Evolutionary conservation across 129 eudicot genomes (phyloP), one percentile per base, ranked within the genome.

Genomic region (Lonicera japonica): DNA sequence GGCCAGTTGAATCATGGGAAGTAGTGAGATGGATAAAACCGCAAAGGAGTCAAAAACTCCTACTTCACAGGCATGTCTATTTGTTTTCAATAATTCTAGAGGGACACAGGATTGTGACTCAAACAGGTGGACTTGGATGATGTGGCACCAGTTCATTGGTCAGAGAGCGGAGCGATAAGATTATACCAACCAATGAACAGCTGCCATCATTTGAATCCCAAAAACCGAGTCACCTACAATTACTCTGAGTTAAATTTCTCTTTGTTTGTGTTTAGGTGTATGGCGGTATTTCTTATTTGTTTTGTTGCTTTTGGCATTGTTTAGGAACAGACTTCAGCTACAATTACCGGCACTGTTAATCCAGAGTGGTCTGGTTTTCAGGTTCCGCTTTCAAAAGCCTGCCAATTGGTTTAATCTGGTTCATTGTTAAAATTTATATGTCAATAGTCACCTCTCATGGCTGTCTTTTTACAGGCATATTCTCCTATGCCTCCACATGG

Each of bases 401-500:
- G 21, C 10, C 21, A 46, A 25, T 66, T 62, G 56, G 54, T 65
- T 17, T 8, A n/a, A 14, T 41, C 10, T n/a, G 39, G 5, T n/a
- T 21, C 40, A 6, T 21, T 25, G 0, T 46, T 11, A 21, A 56
- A 3, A 10, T 38, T 50, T 23, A 41, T 8, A 43, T 51, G 56
- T 7, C 29, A 16, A 12, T 40, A 4, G 41, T 54, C 41, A 53
- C 24, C 40, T 54, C 24, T 25, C 5, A 25, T 41, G 4, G 21
- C 2, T 75, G 20, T 39, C 61, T 46, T 74, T 77, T n/a, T 64
- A 66, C 84, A 87, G 98, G 90, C 90, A 39, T 92, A 92, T 80
- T 82, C 98, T 66, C 91, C 95, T 20, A 78, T 94, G 74, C 99
- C 95, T 73, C 89, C 99, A 18, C 95, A 73, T 68, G 96, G 96